Evolutionary conservation across 768 basidiomycete genomes (phyloP), one percentile per base, ranked within the genome.

Genomic region (Tylopilus sp.): DNA sequence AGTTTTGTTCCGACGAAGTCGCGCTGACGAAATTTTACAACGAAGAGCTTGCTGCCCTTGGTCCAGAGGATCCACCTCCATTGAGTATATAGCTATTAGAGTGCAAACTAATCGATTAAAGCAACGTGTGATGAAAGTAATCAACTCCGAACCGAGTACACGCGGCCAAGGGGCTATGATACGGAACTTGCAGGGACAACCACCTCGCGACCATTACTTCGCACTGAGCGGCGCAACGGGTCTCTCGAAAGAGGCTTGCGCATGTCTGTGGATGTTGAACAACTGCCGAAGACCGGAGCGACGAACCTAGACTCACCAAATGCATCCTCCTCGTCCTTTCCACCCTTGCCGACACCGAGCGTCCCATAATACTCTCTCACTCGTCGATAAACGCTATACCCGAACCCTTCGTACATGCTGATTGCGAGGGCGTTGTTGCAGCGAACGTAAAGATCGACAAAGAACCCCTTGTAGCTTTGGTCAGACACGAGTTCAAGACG

Each of bases 361-460:
- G 75, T 82, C 17, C 86, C 85, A 69, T 94, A 94, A 73, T 94
- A 99, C 69, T 93, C 92, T 55, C 85, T 80, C 45, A 99, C 95
- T 56, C 92, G 73, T 25, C 93, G 76, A 71, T 88, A 98, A 13
- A 98, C 92, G 63, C 88, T 92, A 63, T 99, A 99, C 12, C 92
- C 95, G 65, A 98, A 74, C 36, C 84, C 79, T 67, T 98, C 92
- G 64, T 98, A 98, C 87, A 99, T 88, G 19, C 75, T 77, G 54
- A 96, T 90, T 19, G 96, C 97, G 21, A 92, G 76, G 3, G 71
- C 62, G 61, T 96, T 97, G 54, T 85, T 85, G 63, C 90, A 93
- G 47, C 97, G 84, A 52, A 98, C 96, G 67, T 93, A 98, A 21
- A 99, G 80, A 71, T 98, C 97, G 44, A 98, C 93, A 63, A 96